Evolutionary conservation across 2,329 filamentous ascomycete genomes (phyloP).

Genomic region (Pseudophaeomoniella oleicola): DNA sequence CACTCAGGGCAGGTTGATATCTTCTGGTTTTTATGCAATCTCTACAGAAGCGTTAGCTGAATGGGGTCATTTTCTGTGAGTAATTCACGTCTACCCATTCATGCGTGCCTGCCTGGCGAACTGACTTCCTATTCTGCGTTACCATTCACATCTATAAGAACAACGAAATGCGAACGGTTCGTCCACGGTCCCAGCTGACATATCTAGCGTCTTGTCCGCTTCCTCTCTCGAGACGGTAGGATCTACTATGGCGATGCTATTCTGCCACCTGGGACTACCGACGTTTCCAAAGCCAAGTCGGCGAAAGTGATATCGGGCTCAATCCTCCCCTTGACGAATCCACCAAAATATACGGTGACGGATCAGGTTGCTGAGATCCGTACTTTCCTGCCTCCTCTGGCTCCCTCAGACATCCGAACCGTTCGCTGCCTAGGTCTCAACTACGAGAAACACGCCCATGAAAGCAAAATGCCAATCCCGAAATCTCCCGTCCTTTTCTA

Average conservation of each 20-base stretch:
- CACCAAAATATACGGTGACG: slow-evolving; percentile 30
- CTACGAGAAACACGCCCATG: slow-evolving; percentile 26
- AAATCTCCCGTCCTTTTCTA: slow-evolving; percentile 22
- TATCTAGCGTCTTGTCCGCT: slow-evolving; percentile 53
- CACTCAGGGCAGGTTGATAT: too few relatives aligned
- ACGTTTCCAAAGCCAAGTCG: slow-evolving; percentile 45
- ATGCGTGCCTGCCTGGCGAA: too few relatives aligned
- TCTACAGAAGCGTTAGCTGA: too few relatives aligned
- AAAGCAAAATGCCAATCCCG: slow-evolving; percentile 23
- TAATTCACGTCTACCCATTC: too few relatives aligned
- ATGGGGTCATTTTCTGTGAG: too few relatives aligned
- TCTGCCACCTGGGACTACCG: slow-evolving; percentile 43
- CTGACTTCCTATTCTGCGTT: too few relatives aligned
- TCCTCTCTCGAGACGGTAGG: slow-evolving; percentile 54
- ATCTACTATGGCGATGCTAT: slow-evolving; percentile 64
- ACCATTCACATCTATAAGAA: too few relatives aligned
- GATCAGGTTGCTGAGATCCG: slow-evolving; percentile 38
- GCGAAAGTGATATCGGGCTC: slow-evolving; percentile 51
- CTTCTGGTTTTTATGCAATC: too few relatives aligned
- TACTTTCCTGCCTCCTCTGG: slow-evolving; percentile 20
- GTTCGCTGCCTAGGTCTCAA: slow-evolving; percentile 34
- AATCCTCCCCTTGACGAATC: slow-evolving; percentile 45
- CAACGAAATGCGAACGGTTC: too few relatives aligned
- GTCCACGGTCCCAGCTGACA: too few relatives aligned
- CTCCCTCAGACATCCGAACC: slow-evolving; percentile 20